Conservation (phyloP, 1,284 basidiomycete species). For the Puccinia horiana region DNA sequence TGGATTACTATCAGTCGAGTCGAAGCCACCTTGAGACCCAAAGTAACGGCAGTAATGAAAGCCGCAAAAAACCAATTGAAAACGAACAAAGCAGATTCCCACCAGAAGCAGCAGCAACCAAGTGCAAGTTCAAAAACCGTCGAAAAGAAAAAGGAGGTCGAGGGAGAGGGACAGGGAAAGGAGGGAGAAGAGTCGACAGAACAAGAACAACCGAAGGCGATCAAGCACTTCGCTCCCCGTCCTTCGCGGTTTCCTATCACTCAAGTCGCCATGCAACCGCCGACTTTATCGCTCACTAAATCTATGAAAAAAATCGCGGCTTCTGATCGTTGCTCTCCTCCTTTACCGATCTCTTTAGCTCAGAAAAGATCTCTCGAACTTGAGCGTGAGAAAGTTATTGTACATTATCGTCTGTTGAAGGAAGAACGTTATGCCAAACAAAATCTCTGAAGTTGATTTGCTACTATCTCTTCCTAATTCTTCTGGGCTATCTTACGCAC, state of each 20-base stretch:
- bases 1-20: conserved; percentile 9
- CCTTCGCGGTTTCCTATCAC: conserved; percentile 20
- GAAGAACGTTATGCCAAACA: conserved; percentile 4
- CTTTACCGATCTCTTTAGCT: conserved; percentile 25
- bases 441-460: no score
- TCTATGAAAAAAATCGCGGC: conserved; percentile 21
- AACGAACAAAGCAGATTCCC: neutral
- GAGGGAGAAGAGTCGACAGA: neutral
- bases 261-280: conserved; percentile 26
- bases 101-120: neutral
- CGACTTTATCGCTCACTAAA: conserved; percentile 14
- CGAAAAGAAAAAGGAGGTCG: neutral
- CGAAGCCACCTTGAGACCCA: conserved; percentile 15
- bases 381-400: conserved; percentile 31
- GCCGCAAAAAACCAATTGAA: conserved; percentile 1
- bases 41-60: conserved; percentile 27
- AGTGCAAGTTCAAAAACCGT: neutral
- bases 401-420: conserved; percentile 34
- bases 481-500: no score
- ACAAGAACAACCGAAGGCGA: neutral
- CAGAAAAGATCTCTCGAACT: conserved; percentile 20
- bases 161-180: no score
- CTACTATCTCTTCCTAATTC: no score
- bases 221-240: conserved; percentile 25
- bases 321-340: neutral